Conservation (phyloP, 129 eudicot species). For the Solidago caesia region DNA sequence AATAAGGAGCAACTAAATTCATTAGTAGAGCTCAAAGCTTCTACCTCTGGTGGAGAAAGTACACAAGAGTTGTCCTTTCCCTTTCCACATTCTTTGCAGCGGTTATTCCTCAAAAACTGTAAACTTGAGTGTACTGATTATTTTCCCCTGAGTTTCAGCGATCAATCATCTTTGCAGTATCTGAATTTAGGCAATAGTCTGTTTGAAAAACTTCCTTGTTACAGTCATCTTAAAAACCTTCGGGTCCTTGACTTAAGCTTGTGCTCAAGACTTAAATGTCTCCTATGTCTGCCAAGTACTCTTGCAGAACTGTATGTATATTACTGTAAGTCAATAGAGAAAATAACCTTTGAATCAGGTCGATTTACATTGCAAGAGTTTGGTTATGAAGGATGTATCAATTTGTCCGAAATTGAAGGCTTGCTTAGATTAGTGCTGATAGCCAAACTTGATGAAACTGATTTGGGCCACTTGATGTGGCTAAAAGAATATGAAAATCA, state of each 20-base stretch:
- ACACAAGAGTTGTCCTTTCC: background rate
- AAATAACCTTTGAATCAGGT: constrained; percentile 7
- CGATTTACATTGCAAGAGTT: constrained; percentile 24
- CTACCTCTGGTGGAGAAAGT: background rate
- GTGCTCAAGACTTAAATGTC: constrained; percentile 12
- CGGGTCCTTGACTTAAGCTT: constrained; percentile 19
- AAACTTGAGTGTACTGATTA: background rate
- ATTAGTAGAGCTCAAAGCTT: background rate
- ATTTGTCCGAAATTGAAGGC: constrained; percentile 23
- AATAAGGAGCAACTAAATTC: background rate
- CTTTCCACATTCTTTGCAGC: constrained; percentile 15
- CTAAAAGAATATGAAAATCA: constrained; percentile 1
- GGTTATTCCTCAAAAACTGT: constrained; percentile 7
- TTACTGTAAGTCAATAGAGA: constrained; percentile 10
- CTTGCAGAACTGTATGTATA: constrained; percentile 21
- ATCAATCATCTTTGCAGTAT: constrained; percentile 4
- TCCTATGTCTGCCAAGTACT: constrained; percentile 21
- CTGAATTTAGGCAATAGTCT: constrained; percentile 21
- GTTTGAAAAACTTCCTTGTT: constrained; percentile 5
- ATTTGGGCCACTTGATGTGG: constrained; percentile 28
- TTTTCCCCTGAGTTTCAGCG: background rate
- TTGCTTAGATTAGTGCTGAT: constrained; percentile 13
- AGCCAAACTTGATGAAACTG: constrained; percentile 11
- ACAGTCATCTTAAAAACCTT: constrained; percentile 8
- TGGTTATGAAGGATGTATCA: constrained; percentile 24